Conservation (phyloP, 2,329 filamentous ascomycete genomes). For the Colletotrichum gloeosporioides region DNA sequence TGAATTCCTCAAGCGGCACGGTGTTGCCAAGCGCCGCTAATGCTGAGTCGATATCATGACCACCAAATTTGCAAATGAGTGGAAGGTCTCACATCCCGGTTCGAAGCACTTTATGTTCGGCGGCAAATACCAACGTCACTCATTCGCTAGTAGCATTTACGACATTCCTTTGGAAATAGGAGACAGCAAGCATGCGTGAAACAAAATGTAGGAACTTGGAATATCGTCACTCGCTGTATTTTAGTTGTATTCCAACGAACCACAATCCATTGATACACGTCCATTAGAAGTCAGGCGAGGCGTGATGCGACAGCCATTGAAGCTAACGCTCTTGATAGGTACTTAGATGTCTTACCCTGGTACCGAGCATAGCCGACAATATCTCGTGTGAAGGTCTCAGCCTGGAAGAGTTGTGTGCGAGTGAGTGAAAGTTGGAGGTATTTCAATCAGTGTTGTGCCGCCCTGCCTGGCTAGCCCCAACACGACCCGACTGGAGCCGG, state of each 20-base stretch:
- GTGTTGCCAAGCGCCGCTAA: background rate
- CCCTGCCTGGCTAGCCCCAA: too few relatives aligned
- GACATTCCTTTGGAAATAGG: background rate
- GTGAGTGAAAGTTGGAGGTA: too few relatives aligned
- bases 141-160: background rate
- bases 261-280: background rate
- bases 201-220: background rate
- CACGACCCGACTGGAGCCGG: too few relatives aligned
- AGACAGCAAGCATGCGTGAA: fast-evolving
- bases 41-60: background rate
- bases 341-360: too few relatives aligned
- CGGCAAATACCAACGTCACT: background rate
- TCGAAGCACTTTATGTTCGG: background rate
- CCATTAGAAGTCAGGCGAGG: background rate
- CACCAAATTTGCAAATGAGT: background rate
- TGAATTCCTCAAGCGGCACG: background rate
- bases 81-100: fast-evolving
- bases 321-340: too few relatives aligned
- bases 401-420: too few relatives aligned
- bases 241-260: background rate
- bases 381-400: too few relatives aligned
- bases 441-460: too few relatives aligned
- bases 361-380: too few relatives aligned
- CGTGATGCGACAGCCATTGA: background rate
- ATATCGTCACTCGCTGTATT: background rate